Base-by-base conservation (phyloP, 371 early-diverging fungal genomes). In the Smittium culicis region DNA sequence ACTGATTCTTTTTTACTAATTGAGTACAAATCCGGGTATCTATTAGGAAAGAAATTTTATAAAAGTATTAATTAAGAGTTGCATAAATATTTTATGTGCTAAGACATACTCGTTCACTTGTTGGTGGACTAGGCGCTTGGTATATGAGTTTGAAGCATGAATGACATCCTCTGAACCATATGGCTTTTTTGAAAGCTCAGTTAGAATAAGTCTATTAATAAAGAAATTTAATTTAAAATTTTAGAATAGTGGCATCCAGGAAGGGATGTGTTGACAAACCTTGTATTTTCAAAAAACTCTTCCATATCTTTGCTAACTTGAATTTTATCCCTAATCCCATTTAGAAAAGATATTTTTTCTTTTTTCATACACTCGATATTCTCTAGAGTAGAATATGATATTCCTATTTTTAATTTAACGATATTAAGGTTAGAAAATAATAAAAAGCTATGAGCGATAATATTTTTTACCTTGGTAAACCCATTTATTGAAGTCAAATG, bases 401-500 rank as follows among this genome's bases (percentile, higher is more conserved):
- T 62, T 31, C 62, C 62, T 62, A 62, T 16, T 8, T 28, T 59
- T 31, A 31, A 59, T n/a, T n/a, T n/a, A n/a, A n/a, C n/a, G n/a
- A n/a, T n/a, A n/a, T n/a, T n/a, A n/a, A n/a, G n/a, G n/a, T n/a
- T n/a, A n/a, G n/a, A n/a, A n/a, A n/a, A n/a, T n/a, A n/a, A n/a
- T n/a, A n/a, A n/a, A n/a, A n/a, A n/a, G n/a, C n/a, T n/a, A n/a
- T n/a, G n/a, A n/a, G n/a, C n/a, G n/a, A n/a, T n/a, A n/a, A n/a
- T n/a, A n/a, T n/a, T n/a, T n/a, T n/a, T 91, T 79, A 17, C 93
- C 93, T 78, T 80, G 74, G 70, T 84, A 81, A 0, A 86, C 77
- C 84, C 84, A 85, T 66, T 88, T 87, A 78, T 90, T 90, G 65
- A 94, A 91, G 70, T 92, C 89, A 76, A 94, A 92, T 0, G 80